These are phyloP conservation scores for Fusarium pseudoanthophilum DNA, from an alignment of 2,329 filamentous ascomycete genomes.

Conservation along the genomic window DNA sequence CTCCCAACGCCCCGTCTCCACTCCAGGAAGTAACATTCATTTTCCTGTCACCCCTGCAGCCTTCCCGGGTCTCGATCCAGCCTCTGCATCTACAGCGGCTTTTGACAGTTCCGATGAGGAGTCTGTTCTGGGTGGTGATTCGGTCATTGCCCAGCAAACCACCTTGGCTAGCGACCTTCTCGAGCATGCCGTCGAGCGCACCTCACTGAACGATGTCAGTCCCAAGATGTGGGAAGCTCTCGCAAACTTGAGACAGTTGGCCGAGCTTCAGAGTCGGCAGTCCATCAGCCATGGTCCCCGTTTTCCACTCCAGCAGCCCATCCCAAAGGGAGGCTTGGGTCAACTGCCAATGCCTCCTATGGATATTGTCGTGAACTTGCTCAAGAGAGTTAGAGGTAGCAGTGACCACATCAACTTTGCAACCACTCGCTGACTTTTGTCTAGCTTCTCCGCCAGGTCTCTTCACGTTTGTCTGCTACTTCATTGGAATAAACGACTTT, in stretches of 20 bases:
- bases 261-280: slow-evolving; percentile 60
- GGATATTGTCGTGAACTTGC: slow-evolving; percentile 58
- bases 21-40: slow-evolving; percentile 38
- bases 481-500: slow-evolving; percentile 62
- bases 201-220: slow-evolving; percentile 57
- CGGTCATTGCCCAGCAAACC: slow-evolving; percentile 61
- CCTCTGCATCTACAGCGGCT: slow-evolving; percentile 47
- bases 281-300: slow-evolving; percentile 55
- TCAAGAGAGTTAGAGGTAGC: slow-evolving; percentile 61
- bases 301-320: slow-evolving; percentile 57
- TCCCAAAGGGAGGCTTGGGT: slow-evolving; percentile 59
- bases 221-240: slow-evolving; percentile 65
- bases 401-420: neutral
- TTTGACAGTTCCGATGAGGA: slow-evolving; percentile 55
- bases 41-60: slow-evolving; percentile 41
- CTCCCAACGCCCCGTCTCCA: slow-evolving; percentile 43
- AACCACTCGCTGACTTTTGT: neutral
- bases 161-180: slow-evolving; percentile 66
- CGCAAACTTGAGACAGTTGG: slow-evolving; percentile 62
- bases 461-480: slow-evolving; percentile 61
- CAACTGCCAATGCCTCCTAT: slow-evolving; percentile 67
- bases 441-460: slow-evolving; percentile 56
- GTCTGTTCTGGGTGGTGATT: slow-evolving; percentile 59
- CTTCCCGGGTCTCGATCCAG: slow-evolving; percentile 31
- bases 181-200: slow-evolving; percentile 62